Base-by-base conservation (phyloP, 2,329 filamentous ascomycete genomes). In the Neospermospora avenae region DNA sequence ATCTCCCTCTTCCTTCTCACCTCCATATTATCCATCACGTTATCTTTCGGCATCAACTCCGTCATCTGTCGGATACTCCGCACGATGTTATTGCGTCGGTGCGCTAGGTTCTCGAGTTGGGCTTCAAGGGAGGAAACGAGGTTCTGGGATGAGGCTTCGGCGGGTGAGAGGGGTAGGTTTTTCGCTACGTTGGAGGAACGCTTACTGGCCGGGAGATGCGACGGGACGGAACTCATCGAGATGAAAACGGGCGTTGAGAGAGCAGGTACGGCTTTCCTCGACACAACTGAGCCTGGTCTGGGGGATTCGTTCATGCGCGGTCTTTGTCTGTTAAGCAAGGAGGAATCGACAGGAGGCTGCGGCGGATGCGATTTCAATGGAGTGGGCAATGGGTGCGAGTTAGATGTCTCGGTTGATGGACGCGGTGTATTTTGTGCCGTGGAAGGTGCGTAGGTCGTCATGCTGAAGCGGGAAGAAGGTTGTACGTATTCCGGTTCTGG, bases 31-130 rank as follows among this genome's bases (percentile, higher is more conserved):
- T 85, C 83, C 70, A 89, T 77, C 41, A 91, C 78, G 63, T 82
- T 84, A 71, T 90, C 87, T 37, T 81, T 85, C 42, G 89, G 88
- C 79, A 92, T 89, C 60, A 92, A 80, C 72, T 91, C 85, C 60
- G 86, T 91, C 79, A 93, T 86, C 73, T 93, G 89, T 64, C 83
- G 79, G 71, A 95, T 90, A 63, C 88, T 85, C 24, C 81, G 85
- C 70, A 84, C 82, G 69, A 93, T 84, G 74, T 93, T 93, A 62
- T 81, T 78, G 57, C 87, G 84, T 46, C 89, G 84, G 69, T 89
- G 85, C 1, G 79, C 78, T 7, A 95, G 80, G 52, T 83, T 81
- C 44, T 85, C 80, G 31, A 90, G 82, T 68, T 84, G 82, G 4
- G 86, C 84, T 68, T 88, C 84, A 24, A 95, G 79, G 62, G 82